These are phyloP conservation scores for Ligustrum vulgare DNA, from an alignment of 257 asterid genomes.

Conservation along the genomic window DNA sequence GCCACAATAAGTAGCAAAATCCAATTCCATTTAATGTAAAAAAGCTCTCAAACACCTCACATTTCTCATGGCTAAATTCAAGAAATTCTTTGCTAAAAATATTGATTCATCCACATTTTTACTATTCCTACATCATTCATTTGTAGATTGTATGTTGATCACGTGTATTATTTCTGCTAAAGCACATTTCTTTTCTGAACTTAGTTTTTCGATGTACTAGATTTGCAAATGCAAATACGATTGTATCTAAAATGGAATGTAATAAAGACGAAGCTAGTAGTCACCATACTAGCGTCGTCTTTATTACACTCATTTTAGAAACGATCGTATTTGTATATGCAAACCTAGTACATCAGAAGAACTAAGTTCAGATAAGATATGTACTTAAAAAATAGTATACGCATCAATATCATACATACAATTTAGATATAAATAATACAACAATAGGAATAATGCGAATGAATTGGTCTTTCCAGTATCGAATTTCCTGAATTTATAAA, in stretches of 20 bases:
- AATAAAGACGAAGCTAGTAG: slow-evolving; percentile 37
- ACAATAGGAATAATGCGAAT: too few relatives aligned
- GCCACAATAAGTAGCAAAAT: too few relatives aligned
- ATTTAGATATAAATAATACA: too few relatives aligned
- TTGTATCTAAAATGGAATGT: slow-evolving; percentile 29
- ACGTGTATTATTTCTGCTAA: neutral
- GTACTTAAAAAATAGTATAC: neutral
- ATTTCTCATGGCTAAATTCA: too few relatives aligned
- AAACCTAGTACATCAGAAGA: neutral
- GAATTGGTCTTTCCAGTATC: too few relatives aligned
- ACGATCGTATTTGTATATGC: neutral
- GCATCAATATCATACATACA: neutral
- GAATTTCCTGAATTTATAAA: too few relatives aligned
- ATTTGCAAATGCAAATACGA: neutral
- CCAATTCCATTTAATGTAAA: too few relatives aligned
- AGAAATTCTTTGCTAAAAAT: too few relatives aligned
- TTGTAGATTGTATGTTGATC: neutral
- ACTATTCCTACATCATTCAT: neutral
- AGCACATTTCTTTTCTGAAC: neutral
- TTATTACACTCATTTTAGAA: slow-evolving; percentile 35
- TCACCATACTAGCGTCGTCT: slow-evolving; percentile 26
- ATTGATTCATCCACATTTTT: neutral
- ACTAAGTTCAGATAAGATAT: neutral
- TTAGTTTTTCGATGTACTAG: neutral
- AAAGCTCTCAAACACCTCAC: too few relatives aligned